Evolutionary conservation across 306 rosid species (phyloP).

Genomic region (Trichosanthes truncata): DNA sequence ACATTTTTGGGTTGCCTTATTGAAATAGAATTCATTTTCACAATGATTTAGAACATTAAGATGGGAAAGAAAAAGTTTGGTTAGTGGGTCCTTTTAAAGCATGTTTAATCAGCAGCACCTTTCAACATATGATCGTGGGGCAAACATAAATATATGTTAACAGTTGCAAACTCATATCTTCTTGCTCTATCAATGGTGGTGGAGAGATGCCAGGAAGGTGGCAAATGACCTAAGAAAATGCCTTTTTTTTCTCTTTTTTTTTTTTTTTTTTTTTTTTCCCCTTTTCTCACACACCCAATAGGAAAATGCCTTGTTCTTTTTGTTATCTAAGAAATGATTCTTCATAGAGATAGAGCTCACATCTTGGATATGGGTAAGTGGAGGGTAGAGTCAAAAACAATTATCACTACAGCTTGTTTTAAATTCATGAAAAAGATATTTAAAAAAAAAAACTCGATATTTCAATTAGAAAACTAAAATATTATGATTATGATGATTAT

Average conservation of each 20-base stretch:
- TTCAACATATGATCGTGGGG: constrained; percentile 1
- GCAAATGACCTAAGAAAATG: constrained; percentile 1
- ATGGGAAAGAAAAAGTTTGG: background rate
- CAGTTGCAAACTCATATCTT: background rate
- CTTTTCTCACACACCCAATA: background rate
- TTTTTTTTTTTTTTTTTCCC: background rate
- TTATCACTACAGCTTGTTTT: background rate
- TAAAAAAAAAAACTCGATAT: too few species aligned
- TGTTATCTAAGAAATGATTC: background rate
- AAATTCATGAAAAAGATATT: background rate
- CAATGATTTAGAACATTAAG: background rate
- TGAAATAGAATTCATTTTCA: background rate
- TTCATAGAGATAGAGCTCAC: background rate
- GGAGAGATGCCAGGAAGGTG: constrained; percentile 3
- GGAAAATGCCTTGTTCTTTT: background rate
- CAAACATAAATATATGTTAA: background rate
- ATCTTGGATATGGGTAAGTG: background rate
- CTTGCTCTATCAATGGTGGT: constrained; percentile 12
- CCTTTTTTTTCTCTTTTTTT: background rate
- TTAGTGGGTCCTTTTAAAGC: constrained; percentile 3
- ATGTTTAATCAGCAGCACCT: constrained; percentile 1
- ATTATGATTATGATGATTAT: too few species aligned
- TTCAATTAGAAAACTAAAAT: too few species aligned
- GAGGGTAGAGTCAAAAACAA: background rate
- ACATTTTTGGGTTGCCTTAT: background rate